Base-by-base conservation (phyloP, 129 eudicot genomes). In the Daucus carota region DNA sequence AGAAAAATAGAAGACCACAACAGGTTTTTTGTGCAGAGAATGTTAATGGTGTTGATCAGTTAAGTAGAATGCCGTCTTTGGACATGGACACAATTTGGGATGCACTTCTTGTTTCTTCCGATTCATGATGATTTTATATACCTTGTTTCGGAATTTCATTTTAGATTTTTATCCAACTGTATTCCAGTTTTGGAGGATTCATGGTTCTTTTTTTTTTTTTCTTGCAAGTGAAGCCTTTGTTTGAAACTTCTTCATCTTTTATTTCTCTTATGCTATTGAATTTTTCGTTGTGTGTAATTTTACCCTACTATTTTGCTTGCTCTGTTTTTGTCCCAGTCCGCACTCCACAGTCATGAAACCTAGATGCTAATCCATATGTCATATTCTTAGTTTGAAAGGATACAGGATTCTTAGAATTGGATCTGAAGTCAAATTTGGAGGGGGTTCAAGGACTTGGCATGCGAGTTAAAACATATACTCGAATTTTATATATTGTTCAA, bases 61-160 rank as follows among this genome's bases (percentile, higher is more conserved):
- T 93, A 36, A 90, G 96, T 84, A 90, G 88, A 85, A 85, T 93
- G 88, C 98, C 98, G 34, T 93, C 96, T 32, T 81, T 93, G 89
- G 96, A 90, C 70, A 90, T 93, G 95, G 98, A 93, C 40, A 80
- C 80, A 73, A 93, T 93, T 17, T 93, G 98, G 98, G 98, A 93
- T 87, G 95, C 96, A 62, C 81, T 90, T 73, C 86, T 88, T 59
- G 92, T 90, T 31, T 63, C 70, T 82, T 78, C 83, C 60, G 87
- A 76, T 84, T 43, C 45, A 46, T n/a, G 32, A 36, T 41, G 32
- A 11, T 24, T 72, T 72, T 40, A 0, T 71, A 15, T 63, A 29
- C 38, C 40, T 12, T 63, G 18, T 43, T 20, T 66, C 8, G 42
- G 36, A 28, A 5, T 62, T 28, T 3, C 20, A 62, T 62, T 62